Base-by-base conservation (phyloP, 257 asterid species). In the Nicotiana tabacum region DNA sequence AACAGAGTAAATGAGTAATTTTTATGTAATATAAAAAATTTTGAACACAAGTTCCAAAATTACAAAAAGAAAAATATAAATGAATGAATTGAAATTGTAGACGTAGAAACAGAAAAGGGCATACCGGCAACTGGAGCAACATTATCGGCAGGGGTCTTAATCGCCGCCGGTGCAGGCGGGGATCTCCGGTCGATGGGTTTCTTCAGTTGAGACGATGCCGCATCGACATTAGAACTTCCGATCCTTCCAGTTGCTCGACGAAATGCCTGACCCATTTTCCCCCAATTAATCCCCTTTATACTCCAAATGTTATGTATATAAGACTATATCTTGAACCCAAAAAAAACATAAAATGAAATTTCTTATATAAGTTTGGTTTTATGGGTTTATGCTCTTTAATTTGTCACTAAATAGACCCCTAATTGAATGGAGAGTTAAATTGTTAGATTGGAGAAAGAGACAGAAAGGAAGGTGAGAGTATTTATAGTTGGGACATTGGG, bases 231-330 rank as follows among this genome's bases (percentile, higher is more conserved):
- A 13, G 95, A 86, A 87, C 90, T 86, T 61, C 89, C 90, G 79
- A 90, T 90, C 93, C 96, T 92, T 16, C 99, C 98, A 83, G 92
- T 64, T 85, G 98, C 97, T 91, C 99, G 96, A 88, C 99, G 97
- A 88, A 95, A 91, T 89, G 99, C 95, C 95, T 95, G 98, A 74
- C 98, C 99, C 99, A 95, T 93, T 81, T 70, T 68, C 24, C 55
- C 83, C n/a, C 56, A 72, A 58, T 18, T 35, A 62, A 18, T 7
- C 9, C 37, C 17, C 21, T 39, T 16, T 72, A 27, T 64, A 27
- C 74, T 29, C 37, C 8, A 13, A 60, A 58, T 10, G 5, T 29
- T 60, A 78, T 60, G 4, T 21, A 60, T 39, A 32, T 15, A 10
- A 27, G 24, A 12, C 29, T 39, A 35, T n/a, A 33, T 18, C 29